Base-by-base conservation (phyloP, 805 yeast species). In the Nakazawaea laoshanensis region DNA sequence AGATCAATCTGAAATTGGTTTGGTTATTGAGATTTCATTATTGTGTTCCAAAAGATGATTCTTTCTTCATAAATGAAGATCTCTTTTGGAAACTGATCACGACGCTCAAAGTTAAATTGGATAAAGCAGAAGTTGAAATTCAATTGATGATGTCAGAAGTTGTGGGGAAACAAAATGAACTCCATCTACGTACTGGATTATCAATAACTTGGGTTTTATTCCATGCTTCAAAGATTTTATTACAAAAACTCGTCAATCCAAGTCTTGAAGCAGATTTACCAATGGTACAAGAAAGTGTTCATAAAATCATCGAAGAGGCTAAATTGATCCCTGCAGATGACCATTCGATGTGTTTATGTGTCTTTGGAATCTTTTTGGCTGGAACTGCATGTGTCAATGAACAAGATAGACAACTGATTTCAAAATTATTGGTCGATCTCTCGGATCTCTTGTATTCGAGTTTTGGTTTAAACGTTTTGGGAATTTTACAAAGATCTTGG, bases 1-100 rank as follows among this genome's bases (percentile, higher is more conserved):
- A 62, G 31, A 44, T 57, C 23, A 25, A 55, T 9, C 57, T 63
- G 17, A 65, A 65, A 37, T 43, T 61, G 9, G 43, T 57, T 1
- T 64, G 61, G 60, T 38, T 64, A 11, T 42, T 59, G n/a, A 37
- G 56, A 24, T 33, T 45, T 13, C 39, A 36, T 16, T 36, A 31
- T 16, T 27, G 35, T 28, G 28, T 31, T 3, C 29, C 21, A 19
- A n/a, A 6, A 16, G 9, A 14, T 7, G 20, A 35, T 16, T 12
- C 19, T 9, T 3, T 24, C 17, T 19, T 27, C 12, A 24, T 36
- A 14, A 18, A 32, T 12, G 32, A 31, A 22, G 28, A 36, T 22
- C 4, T 16, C n/a, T 36, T 36, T 20, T 36, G 39, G 39, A 36
- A 27, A 14, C 7, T 27, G 22, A 31, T 36, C 12, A 36, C 35